Evolutionary conservation across 495 filamentous ascomycete genomes (phyloP), one percentile per base, ranked within the genome.

Genomic region (Xylaria venustula): DNA sequence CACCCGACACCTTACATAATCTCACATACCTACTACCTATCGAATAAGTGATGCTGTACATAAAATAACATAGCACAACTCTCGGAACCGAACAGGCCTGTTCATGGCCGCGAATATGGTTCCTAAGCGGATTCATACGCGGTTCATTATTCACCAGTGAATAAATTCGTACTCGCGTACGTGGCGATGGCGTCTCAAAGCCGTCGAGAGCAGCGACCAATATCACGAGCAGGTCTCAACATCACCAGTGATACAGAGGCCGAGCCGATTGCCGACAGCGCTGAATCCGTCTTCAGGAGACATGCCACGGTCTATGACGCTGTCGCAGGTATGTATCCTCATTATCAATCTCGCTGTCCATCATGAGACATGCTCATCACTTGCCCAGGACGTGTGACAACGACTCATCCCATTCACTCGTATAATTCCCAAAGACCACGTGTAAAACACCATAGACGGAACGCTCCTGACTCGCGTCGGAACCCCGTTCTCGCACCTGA

Each of bases 221-320:
- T 48, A 6, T 46, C 58, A 17, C 49, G 19, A 2, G 57, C 44
- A 53, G 46, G 50, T 14, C 25, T 42, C 17, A 37, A 23, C 2
- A 40, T 62, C 30, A 49, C 51, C 7, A 64, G 54, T 7, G 55
- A 54, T 34, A 42, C 40, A 8, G 62, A 62, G 52, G 58, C 46
- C 15, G 58, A 62, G 12, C 36, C 45, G 4, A n/a, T 19, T 32
- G 34, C 9, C 2, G 12, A 19, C 19, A 15, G 15, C 23, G 42
- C 30, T 2, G 26, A 17, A 34, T 37, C 47, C 14, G 26, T 26
- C 8, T 20, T 9, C 19, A 60, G 36, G 53, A 26, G 80, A 50
- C 65, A 71, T 30, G 78, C 80, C 19, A 91, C 79, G 45, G 73
- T 95, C 30, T 95, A 92, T 71, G 90, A 96, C 76, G 88, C 88